A percentile compares a stretch with the other conserved stretches of the same genome.
Evolutionary conservation across 2,329 filamentous ascomycete genomes (phyloP).

Genomic region (Westerdykella aurantiaca): DNA sequence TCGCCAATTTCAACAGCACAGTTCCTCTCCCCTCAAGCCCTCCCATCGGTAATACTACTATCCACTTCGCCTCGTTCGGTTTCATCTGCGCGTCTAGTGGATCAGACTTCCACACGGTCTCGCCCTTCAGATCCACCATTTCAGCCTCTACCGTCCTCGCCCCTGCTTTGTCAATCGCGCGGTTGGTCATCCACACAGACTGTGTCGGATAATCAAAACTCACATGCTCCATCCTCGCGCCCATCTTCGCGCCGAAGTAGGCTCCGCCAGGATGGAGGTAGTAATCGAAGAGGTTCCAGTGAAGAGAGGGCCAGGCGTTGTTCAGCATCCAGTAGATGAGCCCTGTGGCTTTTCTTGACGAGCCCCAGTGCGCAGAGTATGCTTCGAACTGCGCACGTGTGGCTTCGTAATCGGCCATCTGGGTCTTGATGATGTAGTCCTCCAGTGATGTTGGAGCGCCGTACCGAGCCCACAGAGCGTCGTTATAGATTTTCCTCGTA

Average conservation of each 20-base stretch:
- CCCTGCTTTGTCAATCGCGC: constrained; percentile 39
- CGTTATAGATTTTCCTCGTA: constrained; percentile 54
- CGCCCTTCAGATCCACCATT: constrained; percentile 47
- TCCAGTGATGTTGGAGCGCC: constrained; percentile 49
- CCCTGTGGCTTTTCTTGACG: constrained; percentile 51
- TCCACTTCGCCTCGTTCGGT: constrained; percentile 39
- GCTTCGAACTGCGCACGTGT: constrained; percentile 56
- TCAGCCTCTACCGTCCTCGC: constrained; percentile 45
- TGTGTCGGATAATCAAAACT: constrained; percentile 49
- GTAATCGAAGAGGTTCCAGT: constrained; percentile 62
- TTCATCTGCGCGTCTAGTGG: constrained; percentile 30
- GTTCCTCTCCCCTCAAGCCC: constrained; percentile 38
- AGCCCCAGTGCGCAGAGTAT: constrained; percentile 49
- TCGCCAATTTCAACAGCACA: constrained; percentile 32
- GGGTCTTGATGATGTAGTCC: constrained; percentile 56
- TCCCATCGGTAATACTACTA: constrained; percentile 18
- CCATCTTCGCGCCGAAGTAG: constrained; percentile 56
- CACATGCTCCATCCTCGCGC: constrained; percentile 48
- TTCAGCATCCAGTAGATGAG: constrained; percentile 65
- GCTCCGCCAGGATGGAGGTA: constrained; percentile 54
- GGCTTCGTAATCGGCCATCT: constrained; percentile 61
- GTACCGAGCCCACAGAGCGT: constrained; percentile 48
- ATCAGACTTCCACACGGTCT: constrained; percentile 4
- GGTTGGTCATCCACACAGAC: constrained; percentile 52
- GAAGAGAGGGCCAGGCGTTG: constrained; percentile 58